Conservation (phyloP, 2,329 filamentous ascomycete species). For the Nothophaeocryptopus gaeumannii region DNA sequence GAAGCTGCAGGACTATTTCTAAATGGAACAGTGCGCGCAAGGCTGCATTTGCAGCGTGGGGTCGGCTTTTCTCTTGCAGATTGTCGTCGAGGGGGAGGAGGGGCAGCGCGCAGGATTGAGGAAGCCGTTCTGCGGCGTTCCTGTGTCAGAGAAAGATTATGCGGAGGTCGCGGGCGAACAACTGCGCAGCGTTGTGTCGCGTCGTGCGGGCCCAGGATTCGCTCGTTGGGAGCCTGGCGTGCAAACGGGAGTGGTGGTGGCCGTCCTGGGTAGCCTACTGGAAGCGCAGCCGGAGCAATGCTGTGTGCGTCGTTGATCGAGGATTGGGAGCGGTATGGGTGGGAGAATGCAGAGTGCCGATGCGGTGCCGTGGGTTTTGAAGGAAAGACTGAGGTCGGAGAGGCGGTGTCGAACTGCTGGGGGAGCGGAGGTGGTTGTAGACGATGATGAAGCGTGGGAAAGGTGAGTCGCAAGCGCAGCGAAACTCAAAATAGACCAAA, state of each 20-base stretch:
- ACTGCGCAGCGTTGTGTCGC: not conserved
- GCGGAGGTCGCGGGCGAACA: not conserved
- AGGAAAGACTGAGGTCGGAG: constrained; percentile 14
- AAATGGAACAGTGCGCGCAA: constrained; percentile 15
- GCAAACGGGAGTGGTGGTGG: not conserved
- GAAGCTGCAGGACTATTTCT: constrained; percentile 12
- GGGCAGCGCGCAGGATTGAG: constrained; percentile 5
- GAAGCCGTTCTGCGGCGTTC: constrained; percentile 6
- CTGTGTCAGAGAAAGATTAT: constrained; percentile 6
- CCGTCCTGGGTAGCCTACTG: not conserved
- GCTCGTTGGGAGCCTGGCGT: not conserved
- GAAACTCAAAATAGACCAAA: no score
- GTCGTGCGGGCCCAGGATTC: not conserved
- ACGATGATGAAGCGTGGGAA: no score
- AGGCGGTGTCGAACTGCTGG: not conserved
- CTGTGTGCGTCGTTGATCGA: no score
- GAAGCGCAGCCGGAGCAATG: not conserved
- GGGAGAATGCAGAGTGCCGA: no score
- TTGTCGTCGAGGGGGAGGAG: not conserved
- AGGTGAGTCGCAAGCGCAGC: no score
- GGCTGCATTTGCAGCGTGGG: constrained; percentile 11
- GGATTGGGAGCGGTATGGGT: no score
- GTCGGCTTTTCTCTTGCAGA: constrained; percentile 8
- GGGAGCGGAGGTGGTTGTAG: no score
- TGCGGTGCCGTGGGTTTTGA: not conserved